A percentile compares a stretch with the other conserved stretches of the same genome.
These are phyloP conservation scores for Krasilnikovozyma curviuscula DNA, from an alignment of 768 basidiomycete genomes.

Conservation along the genomic window DNA sequence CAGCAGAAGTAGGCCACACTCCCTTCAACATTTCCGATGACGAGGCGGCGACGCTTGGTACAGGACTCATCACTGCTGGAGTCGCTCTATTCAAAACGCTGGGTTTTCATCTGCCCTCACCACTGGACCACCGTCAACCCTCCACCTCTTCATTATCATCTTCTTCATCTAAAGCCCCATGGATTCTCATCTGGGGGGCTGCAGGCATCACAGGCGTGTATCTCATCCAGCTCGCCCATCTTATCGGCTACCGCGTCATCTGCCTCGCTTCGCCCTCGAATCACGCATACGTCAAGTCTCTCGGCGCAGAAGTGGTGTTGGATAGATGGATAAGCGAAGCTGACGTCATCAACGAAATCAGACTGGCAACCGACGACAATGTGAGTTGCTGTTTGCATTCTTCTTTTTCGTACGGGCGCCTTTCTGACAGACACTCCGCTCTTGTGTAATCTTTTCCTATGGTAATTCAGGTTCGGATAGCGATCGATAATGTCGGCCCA, in stretches of 20 bases:
- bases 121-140: not conserved
- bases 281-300: too few relatives aligned
- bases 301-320: too few relatives aligned
- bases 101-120: slow-evolving; percentile 1
- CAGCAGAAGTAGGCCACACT: slow-evolving; percentile 14
- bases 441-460: not conserved
- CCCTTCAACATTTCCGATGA: slow-evolving; percentile 13
- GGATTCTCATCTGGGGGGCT: slow-evolving; percentile 18
- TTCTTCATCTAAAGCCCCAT: not conserved
- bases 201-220: slow-evolving; percentile 17
- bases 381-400: too few relatives aligned
- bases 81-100: slow-evolving; percentile 15
- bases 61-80: slow-evolving; percentile 18
- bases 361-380: slow-evolving; percentile 12
- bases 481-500: slow-evolving; percentile 16
- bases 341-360: slow-evolving; percentile 13
- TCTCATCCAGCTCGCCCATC: too few relatives aligned
- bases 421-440: too few relatives aligned
- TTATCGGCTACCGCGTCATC: too few relatives aligned
- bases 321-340: slow-evolving; percentile 10
- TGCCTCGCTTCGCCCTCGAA: too few relatives aligned
- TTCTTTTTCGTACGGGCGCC: too few relatives aligned
- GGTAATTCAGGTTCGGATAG: slow-evolving; percentile 10
- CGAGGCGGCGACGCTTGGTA: slow-evolving; percentile 17
- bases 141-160: not conserved